phyloP scores from a whole-genome alignment of 1,139 yeast genomes.

The Saccharomyces hybrid region DNA sequence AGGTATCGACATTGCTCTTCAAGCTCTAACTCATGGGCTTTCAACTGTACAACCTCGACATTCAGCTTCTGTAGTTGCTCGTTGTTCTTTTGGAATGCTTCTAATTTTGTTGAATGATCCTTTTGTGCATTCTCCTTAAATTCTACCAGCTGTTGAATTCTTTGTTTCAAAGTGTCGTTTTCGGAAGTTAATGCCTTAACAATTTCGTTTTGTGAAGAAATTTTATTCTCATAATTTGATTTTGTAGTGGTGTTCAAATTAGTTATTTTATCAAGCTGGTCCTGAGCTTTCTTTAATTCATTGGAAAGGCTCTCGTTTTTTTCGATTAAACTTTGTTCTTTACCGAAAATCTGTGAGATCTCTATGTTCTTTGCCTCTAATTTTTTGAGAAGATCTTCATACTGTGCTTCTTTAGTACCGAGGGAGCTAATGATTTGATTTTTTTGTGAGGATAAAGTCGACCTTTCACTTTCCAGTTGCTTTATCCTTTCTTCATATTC shows the following conservation, averaged over 20 bases:
- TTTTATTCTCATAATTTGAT: slow-evolving; percentile 25
- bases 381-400: slow-evolving; percentile 17
- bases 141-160: slow-evolving; percentile 17
- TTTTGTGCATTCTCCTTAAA: slow-evolving; percentile 13
- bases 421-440: slow-evolving; percentile 21
- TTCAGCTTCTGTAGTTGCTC: slow-evolving; percentile 27
- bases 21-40: slow-evolving; percentile 28
- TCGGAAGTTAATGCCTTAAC: slow-evolving; percentile 19
- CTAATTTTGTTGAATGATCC: slow-evolving; percentile 11
- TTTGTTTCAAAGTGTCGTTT: slow-evolving; percentile 19
- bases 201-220: slow-evolving; percentile 23
- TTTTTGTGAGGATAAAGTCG: slow-evolving; percentile 20
- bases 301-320: slow-evolving; percentile 5
- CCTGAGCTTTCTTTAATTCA: slow-evolving; percentile 6
- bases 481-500: slow-evolving; percentile 7
- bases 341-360: slow-evolving; percentile 7
- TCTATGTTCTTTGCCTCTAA: slow-evolving; percentile 11
- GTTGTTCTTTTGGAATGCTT: slow-evolving; percentile 17
- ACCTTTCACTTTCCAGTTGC: slow-evolving; percentile 10
- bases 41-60: slow-evolving; percentile 27
- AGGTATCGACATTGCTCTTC: slow-evolving; percentile 26
- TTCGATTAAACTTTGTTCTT: slow-evolving; percentile 4
- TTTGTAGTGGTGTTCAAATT: slow-evolving; percentile 7
- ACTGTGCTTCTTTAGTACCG: slow-evolving; percentile 28
- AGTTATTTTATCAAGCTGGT: background rate